phyloP scores from a whole-genome alignment of 805 yeast species.

The Candida taoyuanica region DNA sequence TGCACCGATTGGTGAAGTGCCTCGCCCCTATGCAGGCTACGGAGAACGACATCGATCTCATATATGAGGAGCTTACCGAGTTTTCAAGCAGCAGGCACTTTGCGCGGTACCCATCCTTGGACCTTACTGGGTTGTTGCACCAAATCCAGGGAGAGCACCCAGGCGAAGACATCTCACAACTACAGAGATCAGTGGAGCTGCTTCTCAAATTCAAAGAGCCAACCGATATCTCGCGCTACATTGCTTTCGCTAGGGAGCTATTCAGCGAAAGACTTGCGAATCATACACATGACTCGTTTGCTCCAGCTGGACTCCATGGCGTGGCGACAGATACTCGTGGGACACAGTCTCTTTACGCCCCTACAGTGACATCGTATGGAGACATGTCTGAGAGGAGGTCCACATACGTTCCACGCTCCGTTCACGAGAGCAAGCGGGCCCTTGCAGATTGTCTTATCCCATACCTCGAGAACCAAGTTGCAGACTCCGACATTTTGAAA shows the following conservation, averaged over 20 bases:
- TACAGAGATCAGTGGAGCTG: slow-evolving; percentile 8
- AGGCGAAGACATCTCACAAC: not conserved
- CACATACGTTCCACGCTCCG: slow-evolving; percentile 18
- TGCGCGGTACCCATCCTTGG: not conserved
- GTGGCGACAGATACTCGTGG: slow-evolving; percentile 12
- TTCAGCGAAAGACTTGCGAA: not conserved
- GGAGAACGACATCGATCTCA: slow-evolving; percentile 11
- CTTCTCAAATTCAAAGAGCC: slow-evolving; percentile 8
- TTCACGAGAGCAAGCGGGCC: slow-evolving; percentile 17
- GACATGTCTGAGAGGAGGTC: slow-evolving; percentile 38
- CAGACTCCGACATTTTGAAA: slow-evolving; percentile 40
- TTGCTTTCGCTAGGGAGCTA: slow-evolving; percentile 1
- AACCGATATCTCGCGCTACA: slow-evolving; percentile 9
- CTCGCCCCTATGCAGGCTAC: slow-evolving; percentile 13
- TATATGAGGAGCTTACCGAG: slow-evolving; percentile 18
- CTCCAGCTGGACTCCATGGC: no score
- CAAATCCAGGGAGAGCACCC: not conserved
- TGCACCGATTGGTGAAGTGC: slow-evolving; percentile 20
- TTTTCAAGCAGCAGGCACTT: slow-evolving; percentile 16
- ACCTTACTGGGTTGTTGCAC: not conserved
- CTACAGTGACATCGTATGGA: slow-evolving; percentile 34
- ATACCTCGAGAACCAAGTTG: slow-evolving; percentile 31
- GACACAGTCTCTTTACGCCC: slow-evolving; percentile 11
- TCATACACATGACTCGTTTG: no score
- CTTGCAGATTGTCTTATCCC: slow-evolving; percentile 29